A percentile compares a stretch with the other conserved stretches of the same genome.
phyloP scores from a whole-genome alignment of 1,284 basidiomycete genomes.

The Trichosporon ovoides region DNA sequence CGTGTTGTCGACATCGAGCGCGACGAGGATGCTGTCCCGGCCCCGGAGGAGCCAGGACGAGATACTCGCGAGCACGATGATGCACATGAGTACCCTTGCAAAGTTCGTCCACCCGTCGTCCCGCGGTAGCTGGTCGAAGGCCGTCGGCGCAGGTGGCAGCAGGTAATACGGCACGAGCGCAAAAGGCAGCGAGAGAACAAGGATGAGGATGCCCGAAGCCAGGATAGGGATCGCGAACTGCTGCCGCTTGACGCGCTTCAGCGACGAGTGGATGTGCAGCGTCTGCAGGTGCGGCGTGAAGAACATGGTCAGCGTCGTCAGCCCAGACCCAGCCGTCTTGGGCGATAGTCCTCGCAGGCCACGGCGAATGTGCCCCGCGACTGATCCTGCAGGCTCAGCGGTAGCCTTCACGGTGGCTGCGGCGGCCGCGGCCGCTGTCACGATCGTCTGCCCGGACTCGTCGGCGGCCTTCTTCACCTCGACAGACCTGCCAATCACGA shows the following conservation, averaged over 20 bases:
- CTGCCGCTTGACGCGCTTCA: conserved; percentile 37
- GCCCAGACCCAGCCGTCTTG: conserved; percentile 36
- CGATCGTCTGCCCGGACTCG: conserved; percentile 10
- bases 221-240: conserved; percentile 43
- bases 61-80: conserved; percentile 33
- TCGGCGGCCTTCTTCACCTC: conserved; percentile 41
- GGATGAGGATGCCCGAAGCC: conserved; percentile 30
- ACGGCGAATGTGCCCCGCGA: conserved; percentile 14
- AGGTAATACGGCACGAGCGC: conserved; percentile 50
- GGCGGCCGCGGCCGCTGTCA: conserved; percentile 29
- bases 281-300: conserved; percentile 48
- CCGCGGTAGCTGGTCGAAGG: conserved; percentile 35
- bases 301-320: conserved; percentile 45
- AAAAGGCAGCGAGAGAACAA: conserved; percentile 43
- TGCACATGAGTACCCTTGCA: conserved; percentile 42
- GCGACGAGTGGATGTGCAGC: conserved; percentile 41
- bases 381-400: neutral
- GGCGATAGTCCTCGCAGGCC: conserved; percentile 27
- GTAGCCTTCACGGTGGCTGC: conserved; percentile 19
- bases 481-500: conserved; percentile 46
- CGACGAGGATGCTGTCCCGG: conserved; percentile 38
- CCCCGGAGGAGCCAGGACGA: conserved; percentile 45
- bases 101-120: conserved; percentile 46
- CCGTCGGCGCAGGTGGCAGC: conserved; percentile 27
- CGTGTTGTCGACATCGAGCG: conserved; percentile 39